These are phyloP conservation scores for Phytophthora macrochlamydospora DNA, from an alignment of 352 stramenopile species.

Conservation along the genomic window DNA sequence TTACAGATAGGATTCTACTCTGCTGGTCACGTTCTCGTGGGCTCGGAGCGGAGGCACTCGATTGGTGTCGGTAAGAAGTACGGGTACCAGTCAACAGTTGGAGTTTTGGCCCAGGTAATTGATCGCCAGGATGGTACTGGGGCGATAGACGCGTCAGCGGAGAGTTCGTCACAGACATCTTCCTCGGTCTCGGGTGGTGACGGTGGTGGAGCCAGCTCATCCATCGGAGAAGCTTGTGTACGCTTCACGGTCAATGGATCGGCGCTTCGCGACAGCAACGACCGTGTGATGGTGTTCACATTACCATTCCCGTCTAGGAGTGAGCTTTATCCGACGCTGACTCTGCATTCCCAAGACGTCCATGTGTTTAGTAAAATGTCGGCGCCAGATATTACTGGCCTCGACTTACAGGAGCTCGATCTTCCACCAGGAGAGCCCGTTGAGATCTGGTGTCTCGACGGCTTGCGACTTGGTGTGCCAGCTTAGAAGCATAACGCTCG, in stretches of 20 bases:
- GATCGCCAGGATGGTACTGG: slow-evolving; percentile 35
- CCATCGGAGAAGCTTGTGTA: slow-evolving; percentile 47
- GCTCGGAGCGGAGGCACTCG: slow-evolving; percentile 60
- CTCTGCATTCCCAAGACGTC: slow-evolving; percentile 81
- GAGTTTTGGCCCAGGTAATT: slow-evolving; percentile 69
- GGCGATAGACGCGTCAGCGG: slow-evolving; percentile 7
- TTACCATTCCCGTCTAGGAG: slow-evolving; percentile 60
- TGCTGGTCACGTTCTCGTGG: slow-evolving; percentile 75
- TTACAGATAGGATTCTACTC: slow-evolving; percentile 84
- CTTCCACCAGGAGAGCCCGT: slow-evolving; percentile 32
- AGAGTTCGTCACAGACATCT: slow-evolving; percentile 8
- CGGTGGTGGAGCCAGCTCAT: slow-evolving; percentile 14
- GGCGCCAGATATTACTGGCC: slow-evolving; percentile 59
- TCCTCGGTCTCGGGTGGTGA: slow-evolving; percentile 12
- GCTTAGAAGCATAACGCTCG: slow-evolving; percentile 9
- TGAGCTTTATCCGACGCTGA: slow-evolving; percentile 86
- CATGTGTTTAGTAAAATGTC: slow-evolving; percentile 84
- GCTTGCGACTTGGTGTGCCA: slow-evolving; percentile 39
- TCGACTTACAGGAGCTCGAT: slow-evolving; percentile 61
- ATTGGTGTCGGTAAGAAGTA: slow-evolving; percentile 60
- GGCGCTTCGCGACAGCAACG: slow-evolving; percentile 58
- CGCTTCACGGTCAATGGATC: slow-evolving; percentile 78
- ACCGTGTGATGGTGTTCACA: slow-evolving; percentile 62
- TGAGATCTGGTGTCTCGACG: slow-evolving; percentile 82
- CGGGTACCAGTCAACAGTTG: slow-evolving; percentile 71